These are phyloP conservation scores for Persicaria maculosa DNA, from an alignment of 148 eudicot species.

Conservation along the genomic window DNA sequence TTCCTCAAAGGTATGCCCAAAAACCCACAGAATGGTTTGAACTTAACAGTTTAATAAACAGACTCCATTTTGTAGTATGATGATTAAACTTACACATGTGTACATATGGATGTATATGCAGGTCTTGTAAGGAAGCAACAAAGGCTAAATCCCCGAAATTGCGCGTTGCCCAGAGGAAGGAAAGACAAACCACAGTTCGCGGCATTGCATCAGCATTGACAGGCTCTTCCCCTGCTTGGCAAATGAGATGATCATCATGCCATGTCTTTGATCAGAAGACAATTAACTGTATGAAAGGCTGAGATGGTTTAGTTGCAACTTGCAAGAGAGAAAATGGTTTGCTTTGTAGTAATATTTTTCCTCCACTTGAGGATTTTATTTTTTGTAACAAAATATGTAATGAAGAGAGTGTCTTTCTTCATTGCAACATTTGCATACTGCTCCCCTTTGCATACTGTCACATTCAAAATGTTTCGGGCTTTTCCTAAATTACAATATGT, in stretches of 20 bases:
- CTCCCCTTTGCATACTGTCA: too few relatives aligned
- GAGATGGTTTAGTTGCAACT: too few relatives aligned
- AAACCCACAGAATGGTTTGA: neutral
- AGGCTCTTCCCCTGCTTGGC: conserved; percentile 3
- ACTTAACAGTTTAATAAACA: neutral
- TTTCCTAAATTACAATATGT: too few relatives aligned
- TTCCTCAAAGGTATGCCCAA: conserved; percentile 65
- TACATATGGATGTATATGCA: conserved; percentile 13
- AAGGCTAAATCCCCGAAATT: conserved; percentile 66
- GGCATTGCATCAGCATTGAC: neutral
- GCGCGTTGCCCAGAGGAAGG: conserved; percentile 42
- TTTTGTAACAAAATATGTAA: neutral
- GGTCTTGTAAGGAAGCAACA: conserved; percentile 59
- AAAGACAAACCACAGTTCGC: conserved; percentile 22
- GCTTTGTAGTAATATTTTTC: neutral
- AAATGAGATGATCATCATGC: neutral
- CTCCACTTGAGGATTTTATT: conserved; percentile 1
- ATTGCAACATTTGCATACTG: too few relatives aligned
- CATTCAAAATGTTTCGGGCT: too few relatives aligned
- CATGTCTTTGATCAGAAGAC: too few relatives aligned
- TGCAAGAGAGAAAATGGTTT: too few relatives aligned
- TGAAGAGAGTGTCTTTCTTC: neutral
- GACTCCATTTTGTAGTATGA: neutral
- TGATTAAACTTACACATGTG: neutral
- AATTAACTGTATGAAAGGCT: too few relatives aligned